Evolutionary conservation across 768 basidiomycete genomes (phyloP), one percentile per base, ranked within the genome.

Genomic region (Leccinum imitatum): DNA sequence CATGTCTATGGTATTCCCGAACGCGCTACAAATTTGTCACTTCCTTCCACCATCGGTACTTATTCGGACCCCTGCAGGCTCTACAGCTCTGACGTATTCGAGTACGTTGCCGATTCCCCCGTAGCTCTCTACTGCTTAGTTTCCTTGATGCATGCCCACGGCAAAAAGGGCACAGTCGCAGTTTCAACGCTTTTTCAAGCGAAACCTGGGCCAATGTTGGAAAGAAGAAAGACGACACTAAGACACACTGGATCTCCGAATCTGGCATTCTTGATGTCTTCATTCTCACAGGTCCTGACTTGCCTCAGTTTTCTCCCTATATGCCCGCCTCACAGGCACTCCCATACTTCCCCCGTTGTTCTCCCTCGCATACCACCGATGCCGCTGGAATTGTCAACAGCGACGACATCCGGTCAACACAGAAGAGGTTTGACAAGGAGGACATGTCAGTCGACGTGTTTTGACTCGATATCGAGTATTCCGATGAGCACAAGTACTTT

Each of bases 161-260:
- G 93, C 1, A 76, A 83, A 33, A 85, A 87, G 8, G 90, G 91
- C 0, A 96, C 96, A 7, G 93, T 98, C 37, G 96, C 87, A 4
- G 80, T 98, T 91, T 98, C 78, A 85, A 95, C 67, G 87, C 89
- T 4, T 79, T 94, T 19, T 93, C 77, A 0, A 95, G 95, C 1
- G 97, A 99, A 69, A 93, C 94, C 0, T 98, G 93, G 89, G 89
- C 98, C 52, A 97, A 98, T 69, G 83, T 98, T 37, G 85, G 80
- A 73, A 85, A 6, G 77, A 82, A 3, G 13, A 53, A 69, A n/a
- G 57, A 80, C 62, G 89, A 90, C 8, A 90, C 91, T 0, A 80
- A 89, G 63, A 95, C 96, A 0, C 97, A 98, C 71, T 99, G 96
- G 97, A 87, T 98, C 63, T 93, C 95, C 6, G 97, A 99, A 74